phyloP scores from a whole-genome alignment of 129 eudicot species.

The Logfia minima region DNA sequence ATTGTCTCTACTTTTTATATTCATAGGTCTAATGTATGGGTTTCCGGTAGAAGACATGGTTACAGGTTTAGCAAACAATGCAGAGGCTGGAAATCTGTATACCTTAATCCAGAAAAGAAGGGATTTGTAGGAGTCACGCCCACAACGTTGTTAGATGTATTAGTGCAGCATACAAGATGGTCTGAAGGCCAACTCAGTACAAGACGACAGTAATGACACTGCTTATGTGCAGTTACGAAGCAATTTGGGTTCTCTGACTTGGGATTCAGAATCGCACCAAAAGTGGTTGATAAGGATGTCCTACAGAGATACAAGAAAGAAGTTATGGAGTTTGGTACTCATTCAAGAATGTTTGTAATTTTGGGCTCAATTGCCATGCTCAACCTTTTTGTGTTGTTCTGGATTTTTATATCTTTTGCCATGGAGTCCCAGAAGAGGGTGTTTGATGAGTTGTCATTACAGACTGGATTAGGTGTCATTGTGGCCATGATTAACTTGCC shows the following conservation, averaged over 20 bases:
- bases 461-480: constrained; percentile 11
- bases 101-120: constrained; percentile 17
- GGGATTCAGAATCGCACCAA: constrained; percentile 16
- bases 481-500: constrained; percentile 27
- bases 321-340: constrained; percentile 22
- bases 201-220: no score
- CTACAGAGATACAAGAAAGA: constrained; percentile 17
- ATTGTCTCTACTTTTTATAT: neutral
- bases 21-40: constrained; percentile 15
- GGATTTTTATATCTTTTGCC: neutral
- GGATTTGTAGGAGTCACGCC: constrained; percentile 27
- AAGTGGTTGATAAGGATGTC: constrained; percentile 17
- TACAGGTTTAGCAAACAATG: constrained; percentile 26
- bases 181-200: constrained; percentile 23
- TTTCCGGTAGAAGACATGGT: constrained; percentile 15
- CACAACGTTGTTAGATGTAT: neutral
- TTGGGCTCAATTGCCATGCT: constrained; percentile 29
- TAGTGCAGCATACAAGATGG: constrained; percentile 25
- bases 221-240: no score
- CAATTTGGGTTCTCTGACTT: constrained; percentile 7
- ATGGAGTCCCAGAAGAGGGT: neutral
- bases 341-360: constrained; percentile 7
- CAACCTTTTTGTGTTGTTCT: constrained; percentile 25
- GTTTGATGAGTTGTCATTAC: constrained; percentile 13
- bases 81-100: constrained; percentile 23